phyloP scores from a whole-genome alignment of 1,284 basidiomycete species.

The Puccinia hordei region DNA sequence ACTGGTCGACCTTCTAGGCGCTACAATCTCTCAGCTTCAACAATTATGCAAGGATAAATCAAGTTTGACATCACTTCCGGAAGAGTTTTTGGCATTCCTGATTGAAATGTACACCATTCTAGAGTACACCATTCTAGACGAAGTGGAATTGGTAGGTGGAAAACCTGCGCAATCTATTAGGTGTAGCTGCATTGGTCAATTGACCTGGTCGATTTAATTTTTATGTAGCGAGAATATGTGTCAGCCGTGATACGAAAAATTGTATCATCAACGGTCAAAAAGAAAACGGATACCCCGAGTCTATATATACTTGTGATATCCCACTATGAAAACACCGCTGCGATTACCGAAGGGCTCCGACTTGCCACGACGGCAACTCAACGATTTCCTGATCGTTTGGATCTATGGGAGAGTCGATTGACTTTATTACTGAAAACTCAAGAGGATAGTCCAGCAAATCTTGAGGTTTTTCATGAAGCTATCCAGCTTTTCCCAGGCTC shows the following conservation, averaged over 20 bases:
- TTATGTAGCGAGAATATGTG: conserved; percentile 32
- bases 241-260: conserved; percentile 18
- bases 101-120: conserved; percentile 43
- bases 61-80: conserved; percentile 9
- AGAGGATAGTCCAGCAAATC: background rate
- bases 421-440: conserved; percentile 18
- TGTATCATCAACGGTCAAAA: conserved; percentile 7
- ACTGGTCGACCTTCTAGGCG: conserved; percentile 33
- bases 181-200: background rate
- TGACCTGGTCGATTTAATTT: background rate
- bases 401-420: conserved; percentile 26
- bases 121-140: conserved; percentile 23
- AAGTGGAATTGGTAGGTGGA: conserved; percentile 33
- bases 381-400: conserved; percentile 31
- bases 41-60: conserved; percentile 25
- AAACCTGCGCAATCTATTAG: background rate
- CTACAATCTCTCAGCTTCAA: conserved; percentile 39
- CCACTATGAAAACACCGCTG: background rate
- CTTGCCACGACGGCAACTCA: conserved; percentile 12
- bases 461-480: conserved; percentile 19
- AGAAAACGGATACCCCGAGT: conserved; percentile 19
- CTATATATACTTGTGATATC: conserved; percentile 22
- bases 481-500: conserved; percentile 36
- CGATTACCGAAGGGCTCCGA: background rate
- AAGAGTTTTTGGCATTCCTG: conserved; percentile 44